Conservation (phyloP, 352 stramenopile species). For the Phytophthora pseudosyringae region DNA sequence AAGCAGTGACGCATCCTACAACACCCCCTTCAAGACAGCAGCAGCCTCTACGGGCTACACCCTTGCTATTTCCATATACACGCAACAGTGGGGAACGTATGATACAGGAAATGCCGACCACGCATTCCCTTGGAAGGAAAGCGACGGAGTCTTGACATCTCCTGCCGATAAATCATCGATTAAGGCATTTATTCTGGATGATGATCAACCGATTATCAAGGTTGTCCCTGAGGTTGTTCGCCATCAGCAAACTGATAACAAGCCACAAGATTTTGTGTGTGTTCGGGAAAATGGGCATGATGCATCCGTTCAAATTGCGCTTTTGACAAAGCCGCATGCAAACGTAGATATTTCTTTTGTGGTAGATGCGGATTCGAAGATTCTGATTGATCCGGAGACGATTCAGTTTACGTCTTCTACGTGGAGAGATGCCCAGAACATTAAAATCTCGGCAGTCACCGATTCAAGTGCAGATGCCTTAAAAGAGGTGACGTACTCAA, state of each 20-base stretch:
- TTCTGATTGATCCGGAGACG: conserved; percentile 38
- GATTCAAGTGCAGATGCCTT: background rate
- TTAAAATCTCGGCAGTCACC: conserved; percentile 34
- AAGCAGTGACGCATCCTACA: conserved; percentile 55
- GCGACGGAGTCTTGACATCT: conserved; percentile 56
- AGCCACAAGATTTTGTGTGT: conserved; percentile 44
- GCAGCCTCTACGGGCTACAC: conserved; percentile 39
- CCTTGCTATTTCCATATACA: conserved; percentile 53
- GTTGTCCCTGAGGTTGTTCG: conserved; percentile 47
- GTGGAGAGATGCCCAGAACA: conserved; percentile 37
- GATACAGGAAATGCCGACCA: conserved; percentile 63
- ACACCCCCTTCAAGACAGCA: conserved; percentile 34
- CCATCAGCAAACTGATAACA: conserved; percentile 29
- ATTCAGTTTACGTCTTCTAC: conserved; percentile 35
- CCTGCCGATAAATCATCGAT: conserved; percentile 32
- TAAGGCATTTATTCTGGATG: conserved; percentile 56
- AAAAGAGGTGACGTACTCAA: conserved; percentile 36
- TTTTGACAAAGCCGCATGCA: conserved; percentile 49
- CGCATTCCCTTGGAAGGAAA: conserved; percentile 54
- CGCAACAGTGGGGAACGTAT: conserved; percentile 52
- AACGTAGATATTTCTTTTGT: conserved; percentile 49
- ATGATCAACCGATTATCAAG: conserved; percentile 50
- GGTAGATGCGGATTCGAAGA: conserved; percentile 20
- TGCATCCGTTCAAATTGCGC: conserved; percentile 42
- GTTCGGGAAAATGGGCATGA: conserved; percentile 51